phyloP scores from a whole-genome alignment of 2,329 filamentous ascomycete genomes.

The Fusarium metavorans region DNA sequence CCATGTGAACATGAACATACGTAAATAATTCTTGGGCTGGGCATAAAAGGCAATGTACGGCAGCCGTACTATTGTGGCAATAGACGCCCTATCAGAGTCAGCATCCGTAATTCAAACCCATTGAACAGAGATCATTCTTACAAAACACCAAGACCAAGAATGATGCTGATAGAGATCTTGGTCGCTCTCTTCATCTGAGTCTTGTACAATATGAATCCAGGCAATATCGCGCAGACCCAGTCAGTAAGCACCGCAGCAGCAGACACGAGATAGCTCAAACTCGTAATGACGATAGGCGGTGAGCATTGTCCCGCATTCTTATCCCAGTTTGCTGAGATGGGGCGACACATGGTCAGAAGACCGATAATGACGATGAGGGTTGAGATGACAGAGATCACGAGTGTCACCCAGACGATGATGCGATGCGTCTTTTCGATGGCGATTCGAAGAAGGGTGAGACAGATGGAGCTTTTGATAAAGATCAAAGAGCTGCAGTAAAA shows the following conservation, averaged over 20 bases:
- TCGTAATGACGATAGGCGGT: not conserved
- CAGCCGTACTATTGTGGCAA: conserved; percentile 14
- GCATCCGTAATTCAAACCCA: not conserved
- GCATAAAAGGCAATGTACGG: conserved; percentile 12
- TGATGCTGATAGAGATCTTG: conserved; percentile 25
- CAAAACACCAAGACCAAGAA: conserved; percentile 30
- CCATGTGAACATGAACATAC: not conserved
- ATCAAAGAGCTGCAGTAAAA: conserved; percentile 18
- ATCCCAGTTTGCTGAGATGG: conserved; percentile 11
- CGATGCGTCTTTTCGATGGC: conserved; percentile 23
- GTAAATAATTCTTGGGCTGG: conserved; percentile 1
- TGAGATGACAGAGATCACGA: conserved; percentile 5
- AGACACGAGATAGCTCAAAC: conserved; percentile 22
- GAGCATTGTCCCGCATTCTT: conserved; percentile 4
- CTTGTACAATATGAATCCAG: conserved; percentile 31
- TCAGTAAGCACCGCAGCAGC: conserved; percentile 11
- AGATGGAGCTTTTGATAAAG: conserved; percentile 32
- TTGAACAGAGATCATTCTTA: not conserved
- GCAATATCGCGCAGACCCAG: conserved; percentile 27
- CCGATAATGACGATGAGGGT: conserved; percentile 14
- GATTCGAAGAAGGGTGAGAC: conserved; percentile 28
- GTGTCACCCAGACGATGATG: conserved; percentile 21
- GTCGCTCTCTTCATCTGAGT: conserved; percentile 23
- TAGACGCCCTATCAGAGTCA: conserved; percentile 3
- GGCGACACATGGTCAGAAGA: conserved; percentile 9